A percentile compares a stretch with the other conserved stretches of the same genome.
phyloP scores from a whole-genome alignment of 2,329 filamentous ascomycete species.

The Dichotomopilus funicola region DNA sequence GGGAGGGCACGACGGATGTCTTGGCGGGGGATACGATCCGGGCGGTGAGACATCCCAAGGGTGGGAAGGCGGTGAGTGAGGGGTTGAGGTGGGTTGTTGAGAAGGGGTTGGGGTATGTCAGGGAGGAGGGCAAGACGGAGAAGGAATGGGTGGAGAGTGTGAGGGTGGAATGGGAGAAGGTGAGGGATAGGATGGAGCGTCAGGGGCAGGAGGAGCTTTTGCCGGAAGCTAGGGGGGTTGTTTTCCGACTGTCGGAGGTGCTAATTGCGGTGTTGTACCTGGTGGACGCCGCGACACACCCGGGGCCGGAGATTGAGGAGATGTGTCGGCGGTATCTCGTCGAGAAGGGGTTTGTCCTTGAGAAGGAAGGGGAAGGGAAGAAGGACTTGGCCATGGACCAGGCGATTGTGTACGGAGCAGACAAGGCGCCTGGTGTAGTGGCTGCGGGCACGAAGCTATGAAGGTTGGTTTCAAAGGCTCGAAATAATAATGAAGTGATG shows the following conservation, averaged over 20 bases:
- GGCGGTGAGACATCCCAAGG: slow-evolving; percentile 40
- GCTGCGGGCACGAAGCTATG: slow-evolving; percentile 6
- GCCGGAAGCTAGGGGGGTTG: slow-evolving; percentile 39
- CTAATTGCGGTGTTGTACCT: slow-evolving; percentile 38
- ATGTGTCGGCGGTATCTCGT: slow-evolving; percentile 36
- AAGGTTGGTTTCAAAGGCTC: neutral
- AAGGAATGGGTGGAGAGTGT: slow-evolving; percentile 30
- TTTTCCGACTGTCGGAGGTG: slow-evolving; percentile 40
- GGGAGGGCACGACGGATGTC: slow-evolving; percentile 63
- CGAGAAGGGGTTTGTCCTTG: slow-evolving; percentile 24
- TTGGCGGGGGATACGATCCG: slow-evolving; percentile 48
- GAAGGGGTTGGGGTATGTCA: slow-evolving; percentile 20
- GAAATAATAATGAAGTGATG: neutral
- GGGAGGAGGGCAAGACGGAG: slow-evolving; percentile 24
- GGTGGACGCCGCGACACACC: slow-evolving; percentile 35
- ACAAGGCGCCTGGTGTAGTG: slow-evolving; percentile 1
- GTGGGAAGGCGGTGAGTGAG: slow-evolving; percentile 32
- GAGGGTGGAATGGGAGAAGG: slow-evolving; percentile 33
- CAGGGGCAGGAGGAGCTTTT: slow-evolving; percentile 36
- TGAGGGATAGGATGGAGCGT: slow-evolving; percentile 33
- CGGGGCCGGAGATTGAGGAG: slow-evolving; percentile 32
- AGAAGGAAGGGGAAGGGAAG: neutral
- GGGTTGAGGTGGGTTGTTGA: slow-evolving; percentile 38
- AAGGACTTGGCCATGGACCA: slow-evolving; percentile 19
- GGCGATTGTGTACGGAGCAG: slow-evolving; percentile 24